Base-by-base conservation (phyloP, 768 basidiomycete species). In the Amanita pallidorosea region DNA sequence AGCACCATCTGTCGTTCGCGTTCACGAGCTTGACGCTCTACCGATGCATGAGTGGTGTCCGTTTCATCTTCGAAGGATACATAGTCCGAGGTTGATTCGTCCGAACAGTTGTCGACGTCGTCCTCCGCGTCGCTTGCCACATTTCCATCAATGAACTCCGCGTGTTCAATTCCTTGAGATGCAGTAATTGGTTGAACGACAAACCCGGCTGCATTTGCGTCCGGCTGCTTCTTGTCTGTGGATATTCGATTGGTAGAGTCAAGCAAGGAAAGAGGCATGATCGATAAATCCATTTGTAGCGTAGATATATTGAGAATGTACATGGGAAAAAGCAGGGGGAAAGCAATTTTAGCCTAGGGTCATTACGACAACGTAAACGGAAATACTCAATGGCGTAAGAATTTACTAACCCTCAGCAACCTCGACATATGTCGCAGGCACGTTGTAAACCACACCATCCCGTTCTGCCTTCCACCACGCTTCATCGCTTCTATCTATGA, bases 381-480 rank as follows among this genome's bases (percentile, higher is more conserved):
- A 70, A 61, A 68, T 70, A 78, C 77, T 76, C 73, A 75, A 70
- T 73, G 69, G 58, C 58, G 65, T 59, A 70, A 53, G 42, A 57
- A 66, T 63, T 58, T 66, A 95, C 94, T 95, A 84, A 95, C 95
- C 89, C 79, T 85, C 80, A 61, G 75, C 73, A 58, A 83, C 65
- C 67, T 95, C 88, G 63, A 99, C 65, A 65, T 98, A 98, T 17
- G 83, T 80, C 22, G 93, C 91, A 47, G 96, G 96, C 4, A 93
- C 92, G 61, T 93, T 82, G 69, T 86, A 88, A 47, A 96, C 81
- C 54, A 83, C 66, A 18, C 95, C 95, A 44, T 77, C 81, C 60
- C 79, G 77, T 69, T 97, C 94, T 35, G 85, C 86, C 71, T 94
- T 97, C 90, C 90, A 98, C 96, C 96, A 98, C 59, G 89, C 88